phyloP scores from a whole-genome alignment of 805 yeast species.

The Ogataea ganodermae region DNA sequence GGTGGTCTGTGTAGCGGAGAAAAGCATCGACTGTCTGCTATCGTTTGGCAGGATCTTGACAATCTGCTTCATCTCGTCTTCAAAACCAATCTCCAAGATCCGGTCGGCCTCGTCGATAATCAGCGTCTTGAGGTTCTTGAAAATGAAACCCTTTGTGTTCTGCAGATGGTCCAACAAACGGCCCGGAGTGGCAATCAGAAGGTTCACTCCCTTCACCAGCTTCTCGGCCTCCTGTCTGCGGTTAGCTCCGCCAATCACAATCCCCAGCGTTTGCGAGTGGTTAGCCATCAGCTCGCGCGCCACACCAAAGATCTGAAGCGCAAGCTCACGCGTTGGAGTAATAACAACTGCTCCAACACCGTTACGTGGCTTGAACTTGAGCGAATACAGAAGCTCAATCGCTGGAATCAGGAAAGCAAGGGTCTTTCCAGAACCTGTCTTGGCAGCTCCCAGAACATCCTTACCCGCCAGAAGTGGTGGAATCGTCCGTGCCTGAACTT shows the following conservation, averaged over 20 bases:
- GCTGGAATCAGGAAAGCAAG: constrained; percentile 96
- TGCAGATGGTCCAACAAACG: constrained; percentile 94
- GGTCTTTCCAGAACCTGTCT: constrained; percentile 98
- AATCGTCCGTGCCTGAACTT: constrained; percentile 92
- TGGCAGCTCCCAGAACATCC: constrained; percentile 99
- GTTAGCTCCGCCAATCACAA: constrained; percentile 98
- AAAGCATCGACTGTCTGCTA: constrained; percentile 93
- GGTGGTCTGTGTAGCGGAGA: constrained; percentile 99
- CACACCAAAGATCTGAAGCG: constrained; percentile 96
- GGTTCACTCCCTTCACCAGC: constrained; percentile 87
- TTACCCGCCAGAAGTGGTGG: constrained; percentile 96
- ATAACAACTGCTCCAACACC: constrained; percentile 97
- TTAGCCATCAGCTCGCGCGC: constrained; percentile 90
- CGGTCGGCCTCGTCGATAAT: constrained; percentile 98
- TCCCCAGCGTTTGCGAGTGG: constrained; percentile 93
- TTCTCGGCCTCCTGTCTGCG: constrained; percentile 97
- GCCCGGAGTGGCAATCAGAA: constrained; percentile 97
- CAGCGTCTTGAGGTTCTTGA: constrained; percentile 90
- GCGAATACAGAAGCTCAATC: constrained; percentile 83
- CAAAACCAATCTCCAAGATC: constrained; percentile 96
- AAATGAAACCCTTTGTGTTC: constrained; percentile 90
- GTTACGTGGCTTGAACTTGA: constrained; percentile 95
- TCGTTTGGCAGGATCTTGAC: constrained; percentile 90
- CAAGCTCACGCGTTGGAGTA: constrained; percentile 97
- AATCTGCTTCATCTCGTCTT: constrained; percentile 98